Percentiles rank a stretch among this genome's conserved stretches.
These are phyloP conservation scores for Dendrobium huoshanense DNA, from an alignment of 106 monocot species.

Conservation along the genomic window DNA sequence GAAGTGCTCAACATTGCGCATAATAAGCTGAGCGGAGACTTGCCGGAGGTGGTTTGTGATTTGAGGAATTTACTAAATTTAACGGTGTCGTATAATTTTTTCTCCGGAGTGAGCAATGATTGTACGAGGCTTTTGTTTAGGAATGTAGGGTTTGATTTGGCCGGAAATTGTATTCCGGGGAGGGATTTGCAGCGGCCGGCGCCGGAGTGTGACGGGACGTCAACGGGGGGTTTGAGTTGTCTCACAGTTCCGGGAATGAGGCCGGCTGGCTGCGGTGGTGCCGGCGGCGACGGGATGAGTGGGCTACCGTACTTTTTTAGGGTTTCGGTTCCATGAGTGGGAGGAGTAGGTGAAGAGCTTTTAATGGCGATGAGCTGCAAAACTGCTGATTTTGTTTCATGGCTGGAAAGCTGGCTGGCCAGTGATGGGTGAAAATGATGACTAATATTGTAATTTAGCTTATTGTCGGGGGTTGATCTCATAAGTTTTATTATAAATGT, in stretches of 20 bases:
- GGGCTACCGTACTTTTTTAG: not conserved
- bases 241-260: conserved; percentile 20
- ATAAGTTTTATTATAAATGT: no score
- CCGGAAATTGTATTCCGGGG: conserved; percentile 78
- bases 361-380: not conserved
- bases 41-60: conserved; percentile 66
- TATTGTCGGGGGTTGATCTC: no score
- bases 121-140: conserved; percentile 39
- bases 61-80: conserved; percentile 58
- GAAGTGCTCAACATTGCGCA: conserved; percentile 82
- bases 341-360: not conserved
- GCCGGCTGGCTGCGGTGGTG: conserved; percentile 15
- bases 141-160: conserved; percentile 60
- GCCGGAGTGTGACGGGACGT: conserved; percentile 47
- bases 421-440: no score
- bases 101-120: conserved; percentile 56
- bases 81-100: conserved; percentile 59
- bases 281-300: conserved; percentile 5
- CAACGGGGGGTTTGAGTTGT: conserved; percentile 38
- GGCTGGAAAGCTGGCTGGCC: not conserved
- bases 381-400: not conserved
- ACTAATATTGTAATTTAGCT: no score
- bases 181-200: conserved; percentile 62
- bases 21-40: conserved; percentile 62
- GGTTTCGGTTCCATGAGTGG: not conserved